Percentiles rank a stretch among this genome's conserved stretches.
Evolutionary conservation across 176 grass and related monocot genomes (phyloP).

Genomic region (Alopecurus myosuroides): DNA sequence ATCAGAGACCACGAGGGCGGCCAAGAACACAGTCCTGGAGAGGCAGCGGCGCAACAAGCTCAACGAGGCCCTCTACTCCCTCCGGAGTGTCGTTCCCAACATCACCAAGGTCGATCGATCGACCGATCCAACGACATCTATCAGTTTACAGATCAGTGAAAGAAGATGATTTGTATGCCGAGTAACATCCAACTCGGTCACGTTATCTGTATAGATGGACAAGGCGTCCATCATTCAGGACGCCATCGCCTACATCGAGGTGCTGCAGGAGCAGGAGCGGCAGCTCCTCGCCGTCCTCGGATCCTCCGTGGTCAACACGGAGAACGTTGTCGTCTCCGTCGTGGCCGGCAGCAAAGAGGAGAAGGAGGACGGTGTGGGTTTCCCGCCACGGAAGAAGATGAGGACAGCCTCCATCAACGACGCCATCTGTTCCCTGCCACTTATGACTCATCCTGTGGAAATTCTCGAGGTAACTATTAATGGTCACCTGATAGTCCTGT

Average conservation of each 20-base stretch:
- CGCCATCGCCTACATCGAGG: slow-evolving; percentile 62
- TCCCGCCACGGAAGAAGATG: background rate
- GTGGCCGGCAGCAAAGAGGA: background rate
- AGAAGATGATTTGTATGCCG: background rate
- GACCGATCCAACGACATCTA: too few species aligned
- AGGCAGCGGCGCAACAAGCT: slow-evolving; percentile 39
- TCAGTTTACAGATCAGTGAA: too few species aligned
- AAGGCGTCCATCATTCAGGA: slow-evolving; percentile 66
- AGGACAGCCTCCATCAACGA: background rate
- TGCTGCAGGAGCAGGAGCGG: slow-evolving; percentile 61
- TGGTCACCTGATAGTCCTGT: too few species aligned
- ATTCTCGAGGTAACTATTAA: slow-evolving; percentile 36
- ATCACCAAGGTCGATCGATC: slow-evolving; percentile 43
- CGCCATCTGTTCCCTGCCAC: background rate
- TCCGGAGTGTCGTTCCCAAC: slow-evolving; percentile 50
- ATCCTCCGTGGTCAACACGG: background rate
- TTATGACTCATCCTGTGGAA: background rate
- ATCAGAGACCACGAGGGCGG: background rate
- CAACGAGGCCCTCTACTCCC: slow-evolving; percentile 45
- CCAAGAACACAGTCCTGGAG: slow-evolving; percentile 33
- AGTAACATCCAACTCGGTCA: too few species aligned
- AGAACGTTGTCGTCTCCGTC: background rate
- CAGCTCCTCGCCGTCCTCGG: slow-evolving; percentile 25
- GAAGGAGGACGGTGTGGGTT: background rate
- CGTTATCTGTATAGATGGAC: slow-evolving; percentile 45